Evolutionary conservation across 306 rosid species (phyloP).

Genomic region (Lupinus albus): DNA sequence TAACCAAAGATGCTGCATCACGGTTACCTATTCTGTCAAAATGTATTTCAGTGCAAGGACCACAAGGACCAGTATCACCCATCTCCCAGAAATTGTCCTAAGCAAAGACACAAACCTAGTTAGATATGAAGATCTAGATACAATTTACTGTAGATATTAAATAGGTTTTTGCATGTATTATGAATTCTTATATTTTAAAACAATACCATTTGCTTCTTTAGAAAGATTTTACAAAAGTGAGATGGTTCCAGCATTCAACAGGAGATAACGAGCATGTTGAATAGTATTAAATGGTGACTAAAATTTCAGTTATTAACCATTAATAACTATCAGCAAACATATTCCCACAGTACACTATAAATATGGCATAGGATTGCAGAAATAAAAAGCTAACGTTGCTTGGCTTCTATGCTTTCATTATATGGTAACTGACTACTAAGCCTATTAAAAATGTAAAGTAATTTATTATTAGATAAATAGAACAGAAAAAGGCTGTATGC

Average conservation of each 20-base stretch:
- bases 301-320: constrained; percentile 23
- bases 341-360: background rate
- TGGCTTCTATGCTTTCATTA: background rate
- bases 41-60: constrained; percentile 98
- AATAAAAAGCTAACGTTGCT: background rate
- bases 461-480: constrained; percentile 4
- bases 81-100: constrained; percentile 99
- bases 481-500: background rate
- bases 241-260: background rate
- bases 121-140: constrained; percentile 18
- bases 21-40: constrained; percentile 92
- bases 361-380: background rate
- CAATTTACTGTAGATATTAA: background rate
- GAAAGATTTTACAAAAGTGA: background rate
- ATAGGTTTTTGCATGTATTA: constrained; percentile 12
- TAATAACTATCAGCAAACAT: constrained; percentile 14
- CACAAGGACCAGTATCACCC: constrained; percentile 99
- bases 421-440: background rate
- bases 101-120: constrained; percentile 38
- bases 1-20: constrained; percentile 90
- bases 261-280: background rate
- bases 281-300: background rate
- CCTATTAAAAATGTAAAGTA: background rate
- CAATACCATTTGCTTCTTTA: constrained; percentile 6
- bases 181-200: background rate